Evolutionary conservation across 768 basidiomycete species (phyloP).

Genomic region (Kwoniella sp.): DNA sequence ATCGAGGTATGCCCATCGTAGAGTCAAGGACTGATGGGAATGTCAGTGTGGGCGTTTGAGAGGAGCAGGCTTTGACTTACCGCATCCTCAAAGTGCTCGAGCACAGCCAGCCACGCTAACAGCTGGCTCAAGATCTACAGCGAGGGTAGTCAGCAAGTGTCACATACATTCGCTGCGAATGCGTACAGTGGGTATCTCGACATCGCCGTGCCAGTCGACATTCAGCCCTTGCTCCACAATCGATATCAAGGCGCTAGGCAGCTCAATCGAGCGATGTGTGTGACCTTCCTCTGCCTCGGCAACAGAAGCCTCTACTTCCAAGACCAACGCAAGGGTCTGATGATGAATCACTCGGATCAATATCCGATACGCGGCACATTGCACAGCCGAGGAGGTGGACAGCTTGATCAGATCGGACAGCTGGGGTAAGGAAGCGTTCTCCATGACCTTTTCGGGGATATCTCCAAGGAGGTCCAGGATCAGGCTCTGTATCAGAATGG

Average conservation of each 20-base stretch:
- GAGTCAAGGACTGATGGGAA: constrained; percentile 68
- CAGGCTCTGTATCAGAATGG: constrained; percentile 60
- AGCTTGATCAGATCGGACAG: constrained; percentile 69
- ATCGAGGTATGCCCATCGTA: constrained; percentile 77
- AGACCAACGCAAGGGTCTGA: constrained; percentile 74
- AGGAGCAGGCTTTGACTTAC: constrained; percentile 54
- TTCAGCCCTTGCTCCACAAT: constrained; percentile 56
- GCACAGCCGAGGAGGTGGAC: constrained; percentile 63
- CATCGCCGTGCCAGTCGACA: constrained; percentile 29
- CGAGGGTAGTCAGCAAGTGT: constrained; percentile 4
- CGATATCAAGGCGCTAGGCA: constrained; percentile 65
- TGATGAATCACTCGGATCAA: constrained; percentile 66
- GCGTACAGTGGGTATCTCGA: constrained; percentile 8
- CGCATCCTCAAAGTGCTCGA: constrained; percentile 77
- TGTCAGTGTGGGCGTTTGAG: constrained; percentile 10
- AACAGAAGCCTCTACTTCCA: constrained; percentile 63
- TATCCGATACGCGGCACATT: constrained; percentile 71
- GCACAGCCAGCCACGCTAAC: constrained; percentile 83
- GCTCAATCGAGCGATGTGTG: constrained; percentile 51
- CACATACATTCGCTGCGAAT: no score
- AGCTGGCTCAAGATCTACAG: constrained; percentile 50
- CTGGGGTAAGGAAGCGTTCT: constrained; percentile 60
- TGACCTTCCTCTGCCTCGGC: constrained; percentile 63
- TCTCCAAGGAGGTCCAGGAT: constrained; percentile 66
- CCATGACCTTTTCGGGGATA: constrained; percentile 59